Evolutionary conservation across 768 basidiomycete genomes (phyloP), one percentile per base, ranked within the genome.

Genomic region (Hydnum rufescens): DNA sequence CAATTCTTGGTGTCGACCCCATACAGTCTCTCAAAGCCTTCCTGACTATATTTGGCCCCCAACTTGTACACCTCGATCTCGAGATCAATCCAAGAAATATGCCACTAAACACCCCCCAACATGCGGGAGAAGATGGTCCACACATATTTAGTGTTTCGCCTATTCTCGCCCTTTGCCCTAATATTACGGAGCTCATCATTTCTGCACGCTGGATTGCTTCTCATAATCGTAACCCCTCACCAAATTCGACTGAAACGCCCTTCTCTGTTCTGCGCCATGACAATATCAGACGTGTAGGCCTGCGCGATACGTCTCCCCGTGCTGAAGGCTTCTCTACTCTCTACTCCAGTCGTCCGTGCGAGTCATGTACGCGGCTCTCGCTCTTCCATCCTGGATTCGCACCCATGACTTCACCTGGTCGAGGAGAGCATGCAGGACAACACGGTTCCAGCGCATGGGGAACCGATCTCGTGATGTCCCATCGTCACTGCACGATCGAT

Each of bases 401-500:
- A 13, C 36, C 36, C 13, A 13, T 39, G 13, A 39, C 36, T 22
- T 13, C 13, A 13, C 36, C 36, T 13, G 36, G 36, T 13, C 36
- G 36, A 39, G 36, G 36, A 13, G 36, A 39, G 1, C 22, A 39
- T 39, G 36, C 36, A 1, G 36, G 36, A 13, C 36, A 39, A 39
- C 36, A 22, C 22, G 36, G 36, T 22, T 39, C 36, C 22, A 39
- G 13, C 36, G 36, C n/a, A n/a, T n/a, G n/a, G n/a, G n/a, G n/a
- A n/a, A n/a, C n/a, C n/a, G n/a, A n/a, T n/a, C n/a, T n/a, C n/a
- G n/a, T n/a, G n/a, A 47, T 47, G 44, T 13, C 44, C 25, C 8
- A 28, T 26, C 44, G 44, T 8, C 44, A 47, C 44, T 47, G 44
- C 26, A 47, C 44, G 44, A 47, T 47, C 44, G 44, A 47, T 47